Evolutionary conservation across 768 basidiomycete genomes (phyloP).

Genomic region (Hypholoma sublateritium): DNA sequence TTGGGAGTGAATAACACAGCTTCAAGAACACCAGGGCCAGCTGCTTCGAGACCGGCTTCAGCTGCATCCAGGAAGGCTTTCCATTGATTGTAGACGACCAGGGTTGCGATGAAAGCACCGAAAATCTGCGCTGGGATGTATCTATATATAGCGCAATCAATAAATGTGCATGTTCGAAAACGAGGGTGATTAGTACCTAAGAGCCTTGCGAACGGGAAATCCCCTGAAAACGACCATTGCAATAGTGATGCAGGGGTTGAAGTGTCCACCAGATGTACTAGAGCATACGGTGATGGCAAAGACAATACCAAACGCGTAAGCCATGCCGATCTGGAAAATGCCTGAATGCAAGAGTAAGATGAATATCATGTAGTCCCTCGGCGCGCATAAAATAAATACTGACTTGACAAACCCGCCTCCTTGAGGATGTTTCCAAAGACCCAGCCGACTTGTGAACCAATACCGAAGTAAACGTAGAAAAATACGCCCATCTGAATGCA

Average conservation of each 20-base stretch:
- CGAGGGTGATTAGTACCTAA: slow-evolving; percentile 36
- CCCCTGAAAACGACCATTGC: slow-evolving; percentile 49
- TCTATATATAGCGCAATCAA: slow-evolving; percentile 27
- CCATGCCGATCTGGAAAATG: slow-evolving; percentile 55
- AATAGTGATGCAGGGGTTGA: slow-evolving; percentile 65
- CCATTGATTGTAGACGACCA: slow-evolving; percentile 64
- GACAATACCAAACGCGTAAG: slow-evolving; percentile 59
- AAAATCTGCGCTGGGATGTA: slow-evolving; percentile 68
- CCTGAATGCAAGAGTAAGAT: slow-evolving; percentile 30
- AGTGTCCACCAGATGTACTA: slow-evolving; percentile 61
- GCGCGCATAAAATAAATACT: slow-evolving; percentile 21
- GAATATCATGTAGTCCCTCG: background rate
- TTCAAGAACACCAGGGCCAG: slow-evolving; percentile 18
- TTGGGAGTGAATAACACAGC: slow-evolving; percentile 34
- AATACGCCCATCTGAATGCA: slow-evolving; percentile 54
- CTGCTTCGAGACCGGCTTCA: slow-evolving; percentile 30
- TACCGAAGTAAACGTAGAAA: slow-evolving; percentile 56
- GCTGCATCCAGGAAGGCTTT: slow-evolving; percentile 41
- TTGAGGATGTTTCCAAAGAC: slow-evolving; percentile 46
- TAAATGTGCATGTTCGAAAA: background rate
- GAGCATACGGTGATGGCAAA: slow-evolving; percentile 54
- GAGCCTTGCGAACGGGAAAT: slow-evolving; percentile 52
- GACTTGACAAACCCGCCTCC: slow-evolving; percentile 47
- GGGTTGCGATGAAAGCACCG: slow-evolving; percentile 62
- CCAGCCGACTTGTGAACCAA: slow-evolving; percentile 54